Evolutionary conservation across 2,329 filamentous ascomycete species (phyloP), one percentile per base, ranked within the genome.

Genomic region (Alternaria sp.): DNA sequence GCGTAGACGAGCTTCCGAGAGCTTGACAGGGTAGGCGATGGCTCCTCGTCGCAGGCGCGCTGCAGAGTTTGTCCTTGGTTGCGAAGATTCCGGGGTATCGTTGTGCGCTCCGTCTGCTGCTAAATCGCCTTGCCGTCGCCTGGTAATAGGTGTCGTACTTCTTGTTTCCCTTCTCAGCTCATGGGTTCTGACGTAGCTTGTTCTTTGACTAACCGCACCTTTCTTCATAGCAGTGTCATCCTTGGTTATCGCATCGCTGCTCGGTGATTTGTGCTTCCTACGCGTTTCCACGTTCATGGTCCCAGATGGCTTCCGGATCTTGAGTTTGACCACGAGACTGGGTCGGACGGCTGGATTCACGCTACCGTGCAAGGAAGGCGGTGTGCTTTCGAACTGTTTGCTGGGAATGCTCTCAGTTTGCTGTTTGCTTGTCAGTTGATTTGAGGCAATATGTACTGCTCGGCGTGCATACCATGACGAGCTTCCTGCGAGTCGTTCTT

Each of bases 261-360:
- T 24, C 11, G 39, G 22, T 12, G 39, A 20, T 9, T 42, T 24
- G 9, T 2, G 39, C 39, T 22, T 42, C 20, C 39, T 6, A 12
- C 12, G 20, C 20, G 7, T 42, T 24, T 24, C 12, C 5, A 24
- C 5, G 7, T 16, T 12, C 3, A 11, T 20, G 3, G 20, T 22
- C 46, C 14, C 14, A 36, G 30, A 36, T n/a, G 32, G 18, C 22
- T 6, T 24, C 6, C 7, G 20, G 22, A 12, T 34, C 32, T 39
- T 54, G 42, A 54, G 52, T 4, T 38, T 54, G n/a, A 47, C 52
- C 12, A 54, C 22, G 11, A 54, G 52, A 28, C 52, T 47, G 26
- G 22, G 22, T 8, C 1, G 16, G 6, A 18, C 3, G 20, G n/a
- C 32, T 9, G 16, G 26, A 28, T 12, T 46, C n/a, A 12, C 24